Conservation (phyloP, 257 asterid genomes). For the Marsdenia floribunda region DNA sequence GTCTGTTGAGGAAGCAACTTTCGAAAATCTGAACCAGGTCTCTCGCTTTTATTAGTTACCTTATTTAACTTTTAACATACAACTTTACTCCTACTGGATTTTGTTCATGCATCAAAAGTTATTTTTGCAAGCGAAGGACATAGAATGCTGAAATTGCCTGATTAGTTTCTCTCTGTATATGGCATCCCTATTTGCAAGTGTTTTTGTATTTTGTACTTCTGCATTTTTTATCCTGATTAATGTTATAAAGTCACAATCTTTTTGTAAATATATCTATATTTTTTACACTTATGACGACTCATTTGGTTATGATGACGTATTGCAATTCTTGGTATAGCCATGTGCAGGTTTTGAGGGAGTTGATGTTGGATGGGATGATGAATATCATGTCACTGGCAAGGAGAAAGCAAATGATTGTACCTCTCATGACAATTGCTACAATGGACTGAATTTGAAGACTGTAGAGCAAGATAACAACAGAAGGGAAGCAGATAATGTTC, state of each 20-base stretch:
- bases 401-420: conserved; percentile 20
- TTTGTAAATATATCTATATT: not conserved
- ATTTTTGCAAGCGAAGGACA: not conserved
- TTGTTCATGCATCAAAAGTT: not conserved
- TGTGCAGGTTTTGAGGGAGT: conserved; percentile 25
- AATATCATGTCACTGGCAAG: conserved; percentile 19
- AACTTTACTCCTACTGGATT: not conserved
- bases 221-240: not conserved
- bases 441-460: conserved; percentile 12
- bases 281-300: not conserved
- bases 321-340: conserved; percentile 29
- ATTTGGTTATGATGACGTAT: conserved; percentile 8
- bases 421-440: conserved; percentile 19
- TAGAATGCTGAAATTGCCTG: not conserved
- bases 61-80: not conserved
- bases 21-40: conserved; percentile 16
- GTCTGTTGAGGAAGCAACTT: conserved; percentile 29
- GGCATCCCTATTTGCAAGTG: not conserved
- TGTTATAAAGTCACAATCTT: not conserved
- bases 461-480: conserved; percentile 19
- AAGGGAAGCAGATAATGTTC: conserved; percentile 35
- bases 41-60: conserved; percentile 3
- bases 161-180: not conserved
- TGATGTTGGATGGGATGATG: conserved; percentile 16
- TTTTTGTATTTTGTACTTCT: not conserved